Conservation (phyloP, 345 rosid species). For the Psidium guajava region DNA sequence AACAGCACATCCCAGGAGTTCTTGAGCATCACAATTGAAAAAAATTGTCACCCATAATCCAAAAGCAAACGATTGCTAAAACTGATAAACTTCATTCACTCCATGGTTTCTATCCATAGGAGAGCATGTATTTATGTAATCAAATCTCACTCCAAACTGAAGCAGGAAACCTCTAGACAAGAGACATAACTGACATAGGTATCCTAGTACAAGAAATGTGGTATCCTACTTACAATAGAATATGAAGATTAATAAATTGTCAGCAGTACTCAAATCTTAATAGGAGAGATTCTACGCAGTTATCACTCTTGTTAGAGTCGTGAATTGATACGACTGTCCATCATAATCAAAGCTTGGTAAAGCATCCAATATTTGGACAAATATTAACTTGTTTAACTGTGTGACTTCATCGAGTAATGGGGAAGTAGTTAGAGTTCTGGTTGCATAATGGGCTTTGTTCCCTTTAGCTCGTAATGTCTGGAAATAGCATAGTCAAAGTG, state of each 20-base stretch:
- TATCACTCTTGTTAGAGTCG: background rate
- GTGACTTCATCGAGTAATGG: background rate
- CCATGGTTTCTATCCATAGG: background rate
- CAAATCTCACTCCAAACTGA: background rate
- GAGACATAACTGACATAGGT: background rate
- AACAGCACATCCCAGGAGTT: background rate
- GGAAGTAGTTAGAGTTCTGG: background rate
- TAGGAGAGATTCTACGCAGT: background rate
- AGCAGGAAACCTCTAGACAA: background rate
- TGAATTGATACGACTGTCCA: background rate
- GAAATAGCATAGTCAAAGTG: too few species aligned
- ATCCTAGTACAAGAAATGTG: background rate
- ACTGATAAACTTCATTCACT: background rate
- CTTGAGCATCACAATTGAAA: background rate
- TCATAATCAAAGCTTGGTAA: background rate
- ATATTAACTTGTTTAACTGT: background rate
- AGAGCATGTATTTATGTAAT: background rate
- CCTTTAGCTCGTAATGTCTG: background rate
- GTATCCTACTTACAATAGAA: background rate
- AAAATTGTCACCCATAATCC: background rate
- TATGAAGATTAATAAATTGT: background rate
- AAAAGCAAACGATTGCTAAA: background rate
- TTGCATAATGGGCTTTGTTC: background rate
- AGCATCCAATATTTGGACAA: background rate
- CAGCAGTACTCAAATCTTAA: background rate